Percentiles rank a stretch among this genome's conserved stretches.
Evolutionary conservation across 2,329 filamentous ascomycete genomes (phyloP).

Genomic region (Verticillium dahliae): DNA sequence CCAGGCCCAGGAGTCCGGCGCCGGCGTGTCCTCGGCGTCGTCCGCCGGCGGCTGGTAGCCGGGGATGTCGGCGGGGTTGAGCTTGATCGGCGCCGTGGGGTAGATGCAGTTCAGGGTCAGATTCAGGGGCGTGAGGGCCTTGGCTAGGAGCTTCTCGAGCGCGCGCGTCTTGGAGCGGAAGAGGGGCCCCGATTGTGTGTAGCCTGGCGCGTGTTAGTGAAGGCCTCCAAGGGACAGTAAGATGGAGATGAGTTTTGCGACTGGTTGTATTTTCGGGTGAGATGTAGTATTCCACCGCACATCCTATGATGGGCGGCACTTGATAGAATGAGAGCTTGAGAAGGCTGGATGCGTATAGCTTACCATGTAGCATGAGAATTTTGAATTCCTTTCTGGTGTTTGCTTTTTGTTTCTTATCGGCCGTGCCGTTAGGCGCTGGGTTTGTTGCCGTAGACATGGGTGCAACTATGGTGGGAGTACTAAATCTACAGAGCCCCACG

Average conservation of each 20-base stretch:
- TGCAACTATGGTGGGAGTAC: background rate
- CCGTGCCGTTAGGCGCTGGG: background rate
- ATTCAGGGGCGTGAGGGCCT: constrained; percentile 58
- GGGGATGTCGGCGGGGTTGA: constrained; percentile 61
- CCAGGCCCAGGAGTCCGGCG: constrained; percentile 74
- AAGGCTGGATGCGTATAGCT: background rate
- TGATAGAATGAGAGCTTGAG: no score
- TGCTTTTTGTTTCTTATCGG: constrained; percentile 21
- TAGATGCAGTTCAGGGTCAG: constrained; percentile 54
- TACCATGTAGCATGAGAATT: constrained; percentile 73
- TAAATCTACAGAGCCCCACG: background rate
- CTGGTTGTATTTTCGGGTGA: background rate
- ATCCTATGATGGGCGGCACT: background rate
- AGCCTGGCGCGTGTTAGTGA: constrained; percentile 45
- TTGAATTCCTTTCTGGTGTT: constrained; percentile 47
- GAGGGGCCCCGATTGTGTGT: constrained; percentile 79
- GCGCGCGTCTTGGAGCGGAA: constrained; percentile 88
- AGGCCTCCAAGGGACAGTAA: background rate
- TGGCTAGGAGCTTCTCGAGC: constrained; percentile 72
- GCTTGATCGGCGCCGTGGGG: constrained; percentile 60
- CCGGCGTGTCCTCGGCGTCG: constrained; percentile 36
- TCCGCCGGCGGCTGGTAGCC: constrained; percentile 49
- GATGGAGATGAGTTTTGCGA: no score
- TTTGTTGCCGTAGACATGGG: background rate
- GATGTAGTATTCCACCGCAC: background rate